phyloP scores from a whole-genome alignment of 2,329 filamentous ascomycete species.

The Paecilomyces formosus region DNA sequence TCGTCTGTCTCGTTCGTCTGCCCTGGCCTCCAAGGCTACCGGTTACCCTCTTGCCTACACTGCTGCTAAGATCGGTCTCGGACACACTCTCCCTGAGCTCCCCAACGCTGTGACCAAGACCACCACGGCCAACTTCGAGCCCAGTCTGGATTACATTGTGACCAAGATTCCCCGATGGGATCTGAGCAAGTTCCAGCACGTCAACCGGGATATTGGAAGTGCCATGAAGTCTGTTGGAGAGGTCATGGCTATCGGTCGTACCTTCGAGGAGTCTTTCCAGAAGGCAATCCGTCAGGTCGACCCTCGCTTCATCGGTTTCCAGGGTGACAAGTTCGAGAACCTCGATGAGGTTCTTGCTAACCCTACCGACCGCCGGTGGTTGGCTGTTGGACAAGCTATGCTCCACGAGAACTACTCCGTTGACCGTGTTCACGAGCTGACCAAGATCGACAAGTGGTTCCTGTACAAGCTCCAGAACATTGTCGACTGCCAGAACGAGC shows the following conservation, averaged over 20 bases:
- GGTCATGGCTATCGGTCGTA: constrained; percentile 98
- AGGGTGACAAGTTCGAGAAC: constrained; percentile 90
- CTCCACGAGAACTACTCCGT: constrained; percentile 93
- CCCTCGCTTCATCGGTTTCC: constrained; percentile 83
- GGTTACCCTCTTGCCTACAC: constrained; percentile 97
- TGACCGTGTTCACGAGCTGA: constrained; percentile 83
- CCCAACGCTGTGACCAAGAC: constrained; percentile 98
- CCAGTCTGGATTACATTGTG: constrained; percentile 93
- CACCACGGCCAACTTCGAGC: constrained; percentile 97
- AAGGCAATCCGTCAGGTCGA: constrained; percentile 98
- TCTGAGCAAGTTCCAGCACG: constrained; percentile 96
- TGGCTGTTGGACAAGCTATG: constrained; percentile 96
- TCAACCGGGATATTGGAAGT: constrained; percentile 93
- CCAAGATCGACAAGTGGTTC: constrained; percentile 99
- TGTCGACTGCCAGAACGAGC: constrained; percentile 78
- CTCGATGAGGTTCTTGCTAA: constrained; percentile 84
- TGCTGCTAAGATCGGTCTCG: constrained; percentile 94
- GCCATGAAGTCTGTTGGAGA: constrained; percentile 99
- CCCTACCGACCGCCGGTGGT: constrained; percentile 92
- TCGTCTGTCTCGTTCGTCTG: constrained; percentile 93
- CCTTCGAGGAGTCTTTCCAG: constrained; percentile 98
- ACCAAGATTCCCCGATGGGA: constrained; percentile 99
- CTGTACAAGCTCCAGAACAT: constrained; percentile 97
- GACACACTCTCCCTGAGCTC: constrained; percentile 88
- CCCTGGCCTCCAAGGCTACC: constrained; percentile 93